These are phyloP conservation scores for Leccinellum luteum DNA, from an alignment of 768 basidiomycete genomes.

Conservation along the genomic window DNA sequence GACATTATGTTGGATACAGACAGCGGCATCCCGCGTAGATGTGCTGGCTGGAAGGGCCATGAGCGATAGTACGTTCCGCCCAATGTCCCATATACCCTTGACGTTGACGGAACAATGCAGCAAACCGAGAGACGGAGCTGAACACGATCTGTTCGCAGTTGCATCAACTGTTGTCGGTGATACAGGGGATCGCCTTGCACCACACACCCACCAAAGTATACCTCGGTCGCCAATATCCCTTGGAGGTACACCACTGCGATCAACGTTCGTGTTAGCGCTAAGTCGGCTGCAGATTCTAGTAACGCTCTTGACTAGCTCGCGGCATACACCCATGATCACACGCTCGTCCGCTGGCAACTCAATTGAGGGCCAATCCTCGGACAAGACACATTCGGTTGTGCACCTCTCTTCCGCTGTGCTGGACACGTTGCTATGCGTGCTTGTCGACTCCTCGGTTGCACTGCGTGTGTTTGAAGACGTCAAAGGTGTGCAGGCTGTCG, in stretches of 20 bases:
- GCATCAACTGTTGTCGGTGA: slow-evolving; percentile 56
- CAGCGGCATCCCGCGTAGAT: slow-evolving; percentile 51
- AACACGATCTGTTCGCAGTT: slow-evolving; percentile 50
- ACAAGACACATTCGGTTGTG: slow-evolving; percentile 19
- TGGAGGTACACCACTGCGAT: slow-evolving; percentile 51
- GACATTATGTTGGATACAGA: slow-evolving; percentile 60
- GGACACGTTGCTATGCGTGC: slow-evolving; percentile 81
- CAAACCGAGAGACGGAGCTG: slow-evolving; percentile 48
- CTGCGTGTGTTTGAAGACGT: slow-evolving; percentile 76
- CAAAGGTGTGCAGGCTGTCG: slow-evolving; percentile 76
- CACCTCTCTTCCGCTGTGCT: slow-evolving; percentile 72
- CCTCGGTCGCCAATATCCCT: slow-evolving; percentile 61
- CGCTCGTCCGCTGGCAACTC: slow-evolving; percentile 4
- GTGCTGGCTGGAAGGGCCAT: slow-evolving; percentile 42
- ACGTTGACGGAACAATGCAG: slow-evolving; percentile 23
- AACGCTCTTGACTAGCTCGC: slow-evolving; percentile 66
- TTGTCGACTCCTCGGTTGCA: slow-evolving; percentile 81
- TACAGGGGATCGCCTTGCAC: slow-evolving; percentile 75
- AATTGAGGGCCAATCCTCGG: slow-evolving; percentile 15
- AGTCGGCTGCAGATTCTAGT: slow-evolving; percentile 58
- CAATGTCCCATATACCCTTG: neutral
- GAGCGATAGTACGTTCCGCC: slow-evolving; percentile 39
- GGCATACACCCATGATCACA: slow-evolving; percentile 49
- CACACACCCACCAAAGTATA: slow-evolving; percentile 67
- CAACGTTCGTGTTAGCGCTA: slow-evolving; percentile 2